A percentile compares a stretch with the other conserved stretches of the same genome.
These are phyloP conservation scores for Roridomyces roridus DNA, from an alignment of 768 basidiomycete species.

Conservation along the genomic window DNA sequence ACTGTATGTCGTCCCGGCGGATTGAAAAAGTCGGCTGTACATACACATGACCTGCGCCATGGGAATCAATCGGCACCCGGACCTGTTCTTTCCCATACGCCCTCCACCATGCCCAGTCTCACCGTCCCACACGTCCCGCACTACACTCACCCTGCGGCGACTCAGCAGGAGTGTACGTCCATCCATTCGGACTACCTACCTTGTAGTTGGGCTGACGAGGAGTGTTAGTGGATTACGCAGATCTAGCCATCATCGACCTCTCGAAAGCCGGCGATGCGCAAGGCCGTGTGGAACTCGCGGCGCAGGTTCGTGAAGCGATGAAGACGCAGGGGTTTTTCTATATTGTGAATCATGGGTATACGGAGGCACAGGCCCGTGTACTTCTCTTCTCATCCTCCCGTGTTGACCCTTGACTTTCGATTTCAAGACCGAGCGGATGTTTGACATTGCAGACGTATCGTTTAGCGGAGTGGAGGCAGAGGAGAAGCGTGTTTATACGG, in stretches of 20 bases:
- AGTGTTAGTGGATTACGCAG: constrained; percentile 50
- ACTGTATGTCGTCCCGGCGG: no score
- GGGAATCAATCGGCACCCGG: no score
- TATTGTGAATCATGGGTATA: constrained; percentile 53
- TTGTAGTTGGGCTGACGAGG: no score
- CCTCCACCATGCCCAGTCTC: constrained; percentile 37
- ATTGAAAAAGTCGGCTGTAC: no score
- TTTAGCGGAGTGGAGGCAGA: constrained; percentile 46
- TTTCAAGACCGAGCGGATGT: constrained; percentile 50
- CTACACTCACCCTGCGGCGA: constrained; percentile 41
- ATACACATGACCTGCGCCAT: no score
- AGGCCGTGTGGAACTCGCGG: constrained; percentile 43
- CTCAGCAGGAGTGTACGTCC: constrained; percentile 41
- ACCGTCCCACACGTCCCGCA: constrained; percentile 41
- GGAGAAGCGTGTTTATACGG: constrained; percentile 50
- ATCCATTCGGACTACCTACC: no score
- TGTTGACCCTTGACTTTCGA: neutral
- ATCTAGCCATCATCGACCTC: constrained; percentile 60
- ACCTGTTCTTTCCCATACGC: no score
- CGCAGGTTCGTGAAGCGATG: constrained; percentile 53
- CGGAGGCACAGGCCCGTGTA: constrained; percentile 39
- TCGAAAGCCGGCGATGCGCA: constrained; percentile 44
- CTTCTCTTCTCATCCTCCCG: neutral
- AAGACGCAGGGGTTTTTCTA: constrained; percentile 53
- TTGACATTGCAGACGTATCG: constrained; percentile 54